Conservation (phyloP, 2,329 filamentous ascomycete species). For the Akanthomyces muscarius region DNA sequence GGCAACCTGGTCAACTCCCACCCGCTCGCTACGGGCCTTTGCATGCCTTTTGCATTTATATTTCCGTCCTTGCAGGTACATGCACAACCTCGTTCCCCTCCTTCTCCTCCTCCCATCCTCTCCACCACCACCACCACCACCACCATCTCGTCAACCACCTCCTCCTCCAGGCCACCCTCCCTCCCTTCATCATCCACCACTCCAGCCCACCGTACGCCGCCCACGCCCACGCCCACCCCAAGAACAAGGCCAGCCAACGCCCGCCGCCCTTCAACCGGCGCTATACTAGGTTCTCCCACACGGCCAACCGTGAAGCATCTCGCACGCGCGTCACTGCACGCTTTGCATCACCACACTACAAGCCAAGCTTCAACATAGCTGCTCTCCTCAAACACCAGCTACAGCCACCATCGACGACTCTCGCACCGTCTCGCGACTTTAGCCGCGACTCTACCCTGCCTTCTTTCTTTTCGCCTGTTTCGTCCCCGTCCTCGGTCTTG, state of each 20-base stretch:
- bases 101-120: constrained; percentile 19
- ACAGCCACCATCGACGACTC: constrained; percentile 3
- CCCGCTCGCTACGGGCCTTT: background rate
- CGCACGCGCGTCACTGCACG: constrained; percentile 17
- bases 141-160: constrained; percentile 21
- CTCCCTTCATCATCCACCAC: constrained; percentile 21
- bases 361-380: constrained; percentile 5
- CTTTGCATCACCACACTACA: constrained; percentile 12
- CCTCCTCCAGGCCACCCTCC: constrained; percentile 17
- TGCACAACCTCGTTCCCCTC: constrained; percentile 15
- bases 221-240: constrained; percentile 18
- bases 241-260: constrained; percentile 26
- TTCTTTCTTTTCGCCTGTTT: background rate
- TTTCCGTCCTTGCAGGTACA: constrained; percentile 16
- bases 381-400: background rate
- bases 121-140: constrained; percentile 23
- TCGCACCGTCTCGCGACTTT: background rate
- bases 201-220: constrained; percentile 22
- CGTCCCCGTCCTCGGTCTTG: background rate
- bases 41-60: constrained; percentile 12
- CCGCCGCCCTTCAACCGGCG: constrained; percentile 3
- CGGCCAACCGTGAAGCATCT: constrained; percentile 15
- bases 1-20: background rate
- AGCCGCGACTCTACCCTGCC: background rate
- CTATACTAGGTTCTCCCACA: background rate